Conservation (phyloP, 148 eudicot species). For the Rhododendron kiyosumense region DNA sequence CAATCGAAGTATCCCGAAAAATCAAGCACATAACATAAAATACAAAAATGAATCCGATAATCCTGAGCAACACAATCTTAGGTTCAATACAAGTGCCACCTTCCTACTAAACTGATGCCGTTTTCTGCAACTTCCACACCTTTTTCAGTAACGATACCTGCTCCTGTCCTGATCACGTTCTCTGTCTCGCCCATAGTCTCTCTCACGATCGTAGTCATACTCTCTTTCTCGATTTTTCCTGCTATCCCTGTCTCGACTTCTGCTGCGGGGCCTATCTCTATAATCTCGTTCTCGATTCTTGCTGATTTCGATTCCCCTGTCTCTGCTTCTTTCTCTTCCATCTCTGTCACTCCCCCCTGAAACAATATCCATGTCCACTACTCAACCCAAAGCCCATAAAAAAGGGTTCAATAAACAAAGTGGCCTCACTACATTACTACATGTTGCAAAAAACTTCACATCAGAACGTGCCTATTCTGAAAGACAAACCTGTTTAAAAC, state of each 20-base stretch:
- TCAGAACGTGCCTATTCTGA: neutral
- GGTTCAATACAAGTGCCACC: neutral
- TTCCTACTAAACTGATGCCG: neutral
- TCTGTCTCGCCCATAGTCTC: conserved; percentile 58
- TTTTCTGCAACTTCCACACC: neutral
- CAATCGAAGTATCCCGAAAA: neutral
- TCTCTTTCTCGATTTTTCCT: conserved; percentile 46
- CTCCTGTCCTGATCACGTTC: conserved; percentile 54
- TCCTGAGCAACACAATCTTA: neutral
- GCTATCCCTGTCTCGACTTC: conserved; percentile 62
- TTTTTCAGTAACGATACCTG: conserved; percentile 33
- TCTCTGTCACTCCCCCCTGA: conserved; percentile 61
- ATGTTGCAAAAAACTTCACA: neutral
- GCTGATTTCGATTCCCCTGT: conserved; percentile 45
- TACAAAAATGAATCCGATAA: neutral
- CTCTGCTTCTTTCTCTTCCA: conserved; percentile 53
- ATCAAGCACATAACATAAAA: neutral
- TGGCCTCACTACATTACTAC: neutral
- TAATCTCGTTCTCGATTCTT: conserved; percentile 34
- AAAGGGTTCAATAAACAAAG: no score
- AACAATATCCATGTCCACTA: neutral
- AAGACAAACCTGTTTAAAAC: neutral
- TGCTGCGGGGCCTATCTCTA: conserved; percentile 47
- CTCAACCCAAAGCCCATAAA: neutral
- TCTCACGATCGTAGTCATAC: conserved; percentile 42